A percentile compares a stretch with the other conserved stretches of the same genome.
phyloP scores from a whole-genome alignment of 2,329 filamentous ascomycete genomes.

The Aspergillus sclerotialis region DNA sequence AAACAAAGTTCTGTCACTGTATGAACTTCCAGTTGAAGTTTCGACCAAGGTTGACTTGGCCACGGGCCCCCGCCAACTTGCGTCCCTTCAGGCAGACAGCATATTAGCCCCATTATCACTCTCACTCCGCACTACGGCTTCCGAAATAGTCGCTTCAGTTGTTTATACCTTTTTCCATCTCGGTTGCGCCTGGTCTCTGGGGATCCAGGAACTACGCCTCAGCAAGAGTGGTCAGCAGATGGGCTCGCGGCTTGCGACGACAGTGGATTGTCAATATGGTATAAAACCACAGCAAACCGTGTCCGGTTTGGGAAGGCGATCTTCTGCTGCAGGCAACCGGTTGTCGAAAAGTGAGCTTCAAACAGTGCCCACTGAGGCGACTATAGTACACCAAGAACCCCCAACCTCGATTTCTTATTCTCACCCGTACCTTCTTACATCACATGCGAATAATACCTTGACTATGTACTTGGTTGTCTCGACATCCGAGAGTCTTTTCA shows the following conservation, averaged over 20 bases:
- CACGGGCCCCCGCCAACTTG: constrained; percentile 51
- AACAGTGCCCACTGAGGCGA: constrained; percentile 13
- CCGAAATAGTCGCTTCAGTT: constrained; percentile 69
- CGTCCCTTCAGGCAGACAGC: constrained; percentile 73
- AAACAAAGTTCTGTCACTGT: constrained; percentile 67
- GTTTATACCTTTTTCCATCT: constrained; percentile 77
- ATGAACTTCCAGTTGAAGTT: constrained; percentile 47
- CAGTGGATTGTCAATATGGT: constrained; percentile 33
- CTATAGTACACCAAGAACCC: constrained; percentile 36
- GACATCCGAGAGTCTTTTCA: constrained; percentile 55
- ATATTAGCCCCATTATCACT: constrained; percentile 71
- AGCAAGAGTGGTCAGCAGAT: constrained; percentile 37
- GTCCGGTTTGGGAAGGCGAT: constrained; percentile 5
- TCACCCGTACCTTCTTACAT: constrained; percentile 79
- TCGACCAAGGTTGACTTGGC: constrained; percentile 4
- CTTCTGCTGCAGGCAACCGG: constrained; percentile 15
- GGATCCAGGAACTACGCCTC: constrained; percentile 85
- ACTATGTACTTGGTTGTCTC: constrained; percentile 76
- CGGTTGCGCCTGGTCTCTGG: constrained; percentile 76
- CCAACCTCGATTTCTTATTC: constrained; percentile 63
- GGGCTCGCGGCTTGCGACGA: constrained; percentile 32
- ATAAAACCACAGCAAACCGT: constrained; percentile 9
- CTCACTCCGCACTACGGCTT: constrained; percentile 64
- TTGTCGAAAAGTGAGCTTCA: constrained; percentile 12
- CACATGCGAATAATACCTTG: constrained; percentile 80